Percentiles rank a stretch among this genome's conserved stretches.
Conservation (phyloP, 768 basidiomycete genomes). For the Pluteus cervinus region DNA sequence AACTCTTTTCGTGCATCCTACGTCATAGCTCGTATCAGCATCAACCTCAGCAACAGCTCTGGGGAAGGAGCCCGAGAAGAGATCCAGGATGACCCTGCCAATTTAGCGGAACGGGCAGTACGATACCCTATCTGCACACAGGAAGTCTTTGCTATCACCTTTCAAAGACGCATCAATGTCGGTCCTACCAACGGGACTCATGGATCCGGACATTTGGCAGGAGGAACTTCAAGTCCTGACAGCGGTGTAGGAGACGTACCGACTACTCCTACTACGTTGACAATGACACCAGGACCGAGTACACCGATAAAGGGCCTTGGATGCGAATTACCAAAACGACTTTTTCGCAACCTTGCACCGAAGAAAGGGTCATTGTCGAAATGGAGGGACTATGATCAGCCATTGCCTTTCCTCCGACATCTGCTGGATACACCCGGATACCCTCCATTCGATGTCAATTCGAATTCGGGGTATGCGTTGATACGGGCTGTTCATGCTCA, state of each 20-base stretch:
- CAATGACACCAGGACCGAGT: conserved; percentile 8
- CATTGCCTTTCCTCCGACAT: conserved; percentile 59
- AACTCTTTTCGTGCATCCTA: conserved; percentile 61
- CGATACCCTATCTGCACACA: conserved; percentile 57
- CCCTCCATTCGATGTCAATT: conserved; percentile 46
- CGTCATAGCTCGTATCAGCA: conserved; percentile 34
- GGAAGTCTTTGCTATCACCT: conserved; percentile 39
- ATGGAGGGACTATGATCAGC: conserved; percentile 48
- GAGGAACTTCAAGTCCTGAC: conserved; percentile 1
- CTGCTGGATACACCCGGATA: conserved; percentile 39
- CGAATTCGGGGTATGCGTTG: conserved; percentile 78
- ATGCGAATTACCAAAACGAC: conserved; percentile 56
- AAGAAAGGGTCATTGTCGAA: conserved; percentile 13
- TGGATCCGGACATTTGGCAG: conserved; percentile 14
- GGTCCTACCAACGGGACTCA: too few species aligned
- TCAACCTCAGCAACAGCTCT: conserved; percentile 12
- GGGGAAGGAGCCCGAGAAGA: too few species aligned
- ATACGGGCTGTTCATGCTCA: conserved; percentile 67
- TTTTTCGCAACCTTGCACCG: conserved; percentile 52
- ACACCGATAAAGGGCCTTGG: neutral
- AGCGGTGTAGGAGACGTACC: too few species aligned
- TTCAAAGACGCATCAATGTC: too few species aligned
- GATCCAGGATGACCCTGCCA: too few species aligned
- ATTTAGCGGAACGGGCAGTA: conserved; percentile 44
- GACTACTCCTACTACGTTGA: neutral